Evolutionary conservation across 2,329 filamentous ascomycete species (phyloP).

Genomic region (Cercospora beticola): DNA sequence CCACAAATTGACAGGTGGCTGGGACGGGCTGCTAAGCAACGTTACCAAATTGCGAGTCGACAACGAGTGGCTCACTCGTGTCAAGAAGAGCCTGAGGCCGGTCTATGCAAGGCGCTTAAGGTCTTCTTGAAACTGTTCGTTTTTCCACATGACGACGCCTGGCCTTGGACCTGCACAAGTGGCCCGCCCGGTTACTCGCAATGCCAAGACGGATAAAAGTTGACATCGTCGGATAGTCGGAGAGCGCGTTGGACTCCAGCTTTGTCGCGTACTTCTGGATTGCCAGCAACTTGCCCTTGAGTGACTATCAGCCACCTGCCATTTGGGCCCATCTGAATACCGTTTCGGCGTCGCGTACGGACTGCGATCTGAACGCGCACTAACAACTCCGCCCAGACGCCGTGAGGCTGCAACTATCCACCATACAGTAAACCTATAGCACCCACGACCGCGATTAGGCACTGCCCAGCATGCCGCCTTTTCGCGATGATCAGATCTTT

Average conservation of each 20-base stretch:
- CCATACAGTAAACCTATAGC: background rate
- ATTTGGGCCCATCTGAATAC: background rate
- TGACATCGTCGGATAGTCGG: background rate
- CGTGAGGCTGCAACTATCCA: background rate
- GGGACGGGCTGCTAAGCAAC: background rate
- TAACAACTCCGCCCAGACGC: background rate
- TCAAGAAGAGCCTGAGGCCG: background rate
- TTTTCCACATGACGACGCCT: background rate
- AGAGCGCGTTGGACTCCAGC: conserved; percentile 12
- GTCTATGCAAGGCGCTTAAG: background rate
- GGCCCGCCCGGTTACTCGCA: background rate
- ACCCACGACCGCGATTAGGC: background rate
- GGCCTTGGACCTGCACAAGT: background rate
- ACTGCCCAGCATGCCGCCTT: conserved; percentile 34
- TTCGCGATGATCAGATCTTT: conserved; percentile 39
- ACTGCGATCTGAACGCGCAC: background rate
- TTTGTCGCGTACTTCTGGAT: conserved; percentile 5
- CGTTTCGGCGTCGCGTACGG: background rate
- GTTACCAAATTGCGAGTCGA: background rate
- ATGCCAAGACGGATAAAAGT: conserved; percentile 3
- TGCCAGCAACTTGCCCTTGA: background rate
- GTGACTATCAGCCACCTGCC: background rate
- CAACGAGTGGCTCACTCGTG: background rate
- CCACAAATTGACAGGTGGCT: conserved; percentile 6
- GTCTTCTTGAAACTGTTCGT: background rate